Base-by-base conservation (phyloP, 768 basidiomycete species). In the Hirschioporus abietinus region DNA sequence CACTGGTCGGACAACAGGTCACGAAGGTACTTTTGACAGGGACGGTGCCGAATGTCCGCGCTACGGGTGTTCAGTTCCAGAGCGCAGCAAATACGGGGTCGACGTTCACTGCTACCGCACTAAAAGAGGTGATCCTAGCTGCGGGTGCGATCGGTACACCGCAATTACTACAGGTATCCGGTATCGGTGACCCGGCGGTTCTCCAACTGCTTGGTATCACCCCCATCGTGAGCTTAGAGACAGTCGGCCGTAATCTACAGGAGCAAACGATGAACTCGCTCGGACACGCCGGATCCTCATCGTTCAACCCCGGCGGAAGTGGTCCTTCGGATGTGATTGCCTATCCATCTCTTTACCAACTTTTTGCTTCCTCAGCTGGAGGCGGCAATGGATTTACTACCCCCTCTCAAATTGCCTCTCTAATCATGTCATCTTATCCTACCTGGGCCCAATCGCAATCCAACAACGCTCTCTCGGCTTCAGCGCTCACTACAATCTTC, bases 181-280 rank as follows among this genome's bases (percentile, higher is more conserved):
- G 86, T 0, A 82, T 88, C 66, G 87, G 86, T 1, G 84, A 86
- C 71, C 74, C 82, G 0, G 72, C 72, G 12, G 58, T 83, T 23
- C 81, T 88, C 0, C 71, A 70, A 0, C 75, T 79, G 0, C 76
- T 87, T 23, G 84, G 81, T 0, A 84, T 88, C 70, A 72, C 70
- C 15, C 79, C 81, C 5, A 73, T 76, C 23, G 74, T 86, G 58
- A 74, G 84, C 65, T 74, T 86, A 35, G 78, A 79, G 68, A 80
- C 79, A 5, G 84, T 87, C 5, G 85, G 85, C 7, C 80, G 78
- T 73, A 86, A 88, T 71, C 78, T 87, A 25, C 85, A 86, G 72
- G 86, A 86, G 70, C 84, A 85, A 76, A 77, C 82, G 7, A 79
- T 81, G 77, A 81, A 76, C 70, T 72, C 75, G 4, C 74, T 83